Evolutionary conservation across 2,329 filamentous ascomycete genomes (phyloP).

Genomic region (Xylariales sp.): DNA sequence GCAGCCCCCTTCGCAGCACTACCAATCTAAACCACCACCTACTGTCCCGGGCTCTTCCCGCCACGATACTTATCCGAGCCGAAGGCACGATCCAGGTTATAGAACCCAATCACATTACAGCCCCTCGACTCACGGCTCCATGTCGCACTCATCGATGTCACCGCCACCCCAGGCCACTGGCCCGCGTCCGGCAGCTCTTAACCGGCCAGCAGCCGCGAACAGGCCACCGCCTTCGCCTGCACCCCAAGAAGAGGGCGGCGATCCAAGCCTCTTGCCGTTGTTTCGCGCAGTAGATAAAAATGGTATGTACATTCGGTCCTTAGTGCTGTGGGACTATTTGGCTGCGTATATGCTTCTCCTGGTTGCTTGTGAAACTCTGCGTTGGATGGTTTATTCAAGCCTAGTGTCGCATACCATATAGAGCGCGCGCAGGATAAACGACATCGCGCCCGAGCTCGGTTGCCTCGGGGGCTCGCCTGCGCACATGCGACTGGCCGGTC

Average conservation of each 20-base stretch:
- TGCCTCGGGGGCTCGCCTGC: conserved; percentile 1
- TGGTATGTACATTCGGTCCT: conserved; percentile 59
- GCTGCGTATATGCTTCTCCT: neutral
- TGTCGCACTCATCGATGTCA: conserved; percentile 56
- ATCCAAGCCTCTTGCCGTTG: conserved; percentile 82
- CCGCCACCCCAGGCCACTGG: conserved; percentile 61
- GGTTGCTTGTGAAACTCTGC: conserved; percentile 1
- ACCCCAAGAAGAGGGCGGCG: conserved; percentile 63
- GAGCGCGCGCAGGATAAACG: neutral
- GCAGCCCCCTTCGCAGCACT: conserved; percentile 50
- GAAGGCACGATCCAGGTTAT: conserved; percentile 38
- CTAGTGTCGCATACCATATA: neutral
- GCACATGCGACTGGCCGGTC: conserved; percentile 1
- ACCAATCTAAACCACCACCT: conserved; percentile 62
- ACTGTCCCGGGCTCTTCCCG: conserved; percentile 53
- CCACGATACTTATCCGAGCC: conserved; percentile 46
- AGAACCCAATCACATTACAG: conserved; percentile 31
- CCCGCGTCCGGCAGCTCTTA: conserved; percentile 57
- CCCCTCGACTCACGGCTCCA: conserved; percentile 17
- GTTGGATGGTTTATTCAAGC: neutral
- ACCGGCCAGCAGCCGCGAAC: conserved; percentile 66
- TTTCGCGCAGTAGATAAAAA: conserved; percentile 93
- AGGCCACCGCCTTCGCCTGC: conserved; percentile 75
- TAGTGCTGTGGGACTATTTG: neutral
- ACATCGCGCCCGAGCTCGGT: neutral